Base-by-base conservation (phyloP, 2,329 filamentous ascomycete genomes). In the Paecilomyces sp. region DNA sequence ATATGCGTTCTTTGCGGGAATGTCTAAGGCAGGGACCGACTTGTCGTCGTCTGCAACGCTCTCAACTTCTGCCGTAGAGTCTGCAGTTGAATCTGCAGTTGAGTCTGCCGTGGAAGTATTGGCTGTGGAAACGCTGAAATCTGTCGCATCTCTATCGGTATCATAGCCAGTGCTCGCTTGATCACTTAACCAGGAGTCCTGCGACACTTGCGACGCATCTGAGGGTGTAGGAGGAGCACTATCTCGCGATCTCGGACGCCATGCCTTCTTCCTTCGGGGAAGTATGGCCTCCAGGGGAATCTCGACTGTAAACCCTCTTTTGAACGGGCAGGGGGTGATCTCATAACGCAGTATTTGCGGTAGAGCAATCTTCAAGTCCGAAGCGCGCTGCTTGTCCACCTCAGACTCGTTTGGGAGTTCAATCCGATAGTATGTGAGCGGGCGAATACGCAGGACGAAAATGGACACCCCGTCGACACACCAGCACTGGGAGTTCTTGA, bases 401-500 rank as follows among this genome's bases (percentile, higher is more conserved):
- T 83, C 77, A 0, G 84, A 84, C 36, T 80, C 80, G 15, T 85
- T 82, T 0, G 91, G 90, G 5, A 97, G 77, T 70, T 97, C 92
- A 67, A 97, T 94, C 64, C 92, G 87, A 83, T 94, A 96, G 73
- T 94, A 97, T 52, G 89, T 88, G 31, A 92, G 88, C 53, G 88
- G 85, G 24, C 91, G 83, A 64, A 95, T 91, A 64, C 92, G 89
- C 61, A 97, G 78, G n/a, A 96, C 89, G 66, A 96, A 96, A 66
- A 88, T 91, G 50, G 88, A 88, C 59, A 87, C 83, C 60, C 91
- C 89, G 72, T 95, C 90, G 33, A 97, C 89, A 72, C 90, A 95
- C 92, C 92, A 97, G 71, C 90, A 95, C 74, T 96, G 92, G 60
- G 91, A 95, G 72, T 91, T 91, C 25, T 90, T 91, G 57, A 97